Evolutionary conservation across 1,284 basidiomycete genomes (phyloP).

Genomic region (Melampsora americana): DNA sequence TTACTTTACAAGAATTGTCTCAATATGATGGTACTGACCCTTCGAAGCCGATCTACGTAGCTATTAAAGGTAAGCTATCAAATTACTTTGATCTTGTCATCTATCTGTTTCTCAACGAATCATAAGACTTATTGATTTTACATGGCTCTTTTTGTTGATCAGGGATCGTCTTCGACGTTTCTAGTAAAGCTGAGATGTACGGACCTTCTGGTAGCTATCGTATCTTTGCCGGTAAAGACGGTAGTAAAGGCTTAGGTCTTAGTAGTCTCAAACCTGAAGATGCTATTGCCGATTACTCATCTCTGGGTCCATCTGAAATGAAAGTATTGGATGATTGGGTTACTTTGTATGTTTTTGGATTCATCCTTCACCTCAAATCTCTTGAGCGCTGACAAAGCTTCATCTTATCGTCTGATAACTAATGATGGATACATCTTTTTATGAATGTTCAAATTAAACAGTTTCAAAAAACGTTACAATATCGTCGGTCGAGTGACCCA

Average conservation of each 20-base stretch:
- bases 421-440: constrained; percentile 3
- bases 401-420: neutral
- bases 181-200: constrained; percentile 73
- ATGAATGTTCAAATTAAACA: constrained; percentile 15
- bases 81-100: constrained; percentile 10
- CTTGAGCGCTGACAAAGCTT: neutral
- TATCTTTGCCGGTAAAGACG: constrained; percentile 59
- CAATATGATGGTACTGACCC: constrained; percentile 67
- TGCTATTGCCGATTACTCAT: constrained; percentile 81
- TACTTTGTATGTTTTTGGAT: constrained; percentile 57
- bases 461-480: constrained; percentile 66
- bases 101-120: constrained; percentile 4
- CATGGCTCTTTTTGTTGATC: constrained; percentile 41
- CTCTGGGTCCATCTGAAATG: constrained; percentile 68
- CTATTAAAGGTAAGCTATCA: constrained; percentile 69
- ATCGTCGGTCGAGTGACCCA: constrained; percentile 65
- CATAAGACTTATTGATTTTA: constrained; percentile 26
- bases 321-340: constrained; percentile 91
- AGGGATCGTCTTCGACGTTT: constrained; percentile 80
- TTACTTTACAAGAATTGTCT: constrained; percentile 67
- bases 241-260: constrained; percentile 57
- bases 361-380: constrained; percentile 47
- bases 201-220: constrained; percentile 69
- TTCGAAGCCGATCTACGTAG: constrained; percentile 73
- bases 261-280: constrained; percentile 83